Evolutionary conservation across 306 rosid species (phyloP).

Genomic region (Trichosanthes cucumerina): DNA sequence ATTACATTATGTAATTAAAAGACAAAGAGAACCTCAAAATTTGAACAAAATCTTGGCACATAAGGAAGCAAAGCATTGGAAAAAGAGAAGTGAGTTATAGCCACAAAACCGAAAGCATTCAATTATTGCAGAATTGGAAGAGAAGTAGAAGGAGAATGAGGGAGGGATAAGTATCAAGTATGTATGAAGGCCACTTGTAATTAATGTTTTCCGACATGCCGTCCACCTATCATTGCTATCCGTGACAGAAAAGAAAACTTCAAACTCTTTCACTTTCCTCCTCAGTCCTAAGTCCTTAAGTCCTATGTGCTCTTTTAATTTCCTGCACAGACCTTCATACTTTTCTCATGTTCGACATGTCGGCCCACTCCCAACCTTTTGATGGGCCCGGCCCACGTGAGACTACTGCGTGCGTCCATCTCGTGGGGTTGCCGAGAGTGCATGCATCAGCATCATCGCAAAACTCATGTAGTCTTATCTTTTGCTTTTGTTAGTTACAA

Average conservation of each 20-base stretch:
- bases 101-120: not conserved
- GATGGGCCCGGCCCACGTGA: conserved; percentile 5
- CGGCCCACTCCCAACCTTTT: not conserved
- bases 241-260: not conserved
- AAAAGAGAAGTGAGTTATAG: no score
- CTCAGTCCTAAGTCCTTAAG: no score
- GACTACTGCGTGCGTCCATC: not conserved
- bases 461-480: not conserved
- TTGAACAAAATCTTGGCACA: no score
- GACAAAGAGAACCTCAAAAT: no score
- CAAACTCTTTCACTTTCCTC: not conserved
- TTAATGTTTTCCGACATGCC: not conserved
- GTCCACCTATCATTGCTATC: conserved; percentile 6
- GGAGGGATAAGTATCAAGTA: not conserved
- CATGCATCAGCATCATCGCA: not conserved
- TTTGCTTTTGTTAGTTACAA: not conserved
- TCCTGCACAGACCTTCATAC: not conserved
- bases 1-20: not conserved
- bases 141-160: not conserved
- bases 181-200: not conserved
- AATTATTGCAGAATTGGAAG: not conserved
- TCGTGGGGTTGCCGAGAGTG: not conserved
- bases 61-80: no score
- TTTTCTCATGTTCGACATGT: not conserved
- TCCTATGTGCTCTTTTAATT: not conserved